Evolutionary conservation across 192 early-diverging fungal species (phyloP).

Genomic region (Pilobolus umbonatus): DNA sequence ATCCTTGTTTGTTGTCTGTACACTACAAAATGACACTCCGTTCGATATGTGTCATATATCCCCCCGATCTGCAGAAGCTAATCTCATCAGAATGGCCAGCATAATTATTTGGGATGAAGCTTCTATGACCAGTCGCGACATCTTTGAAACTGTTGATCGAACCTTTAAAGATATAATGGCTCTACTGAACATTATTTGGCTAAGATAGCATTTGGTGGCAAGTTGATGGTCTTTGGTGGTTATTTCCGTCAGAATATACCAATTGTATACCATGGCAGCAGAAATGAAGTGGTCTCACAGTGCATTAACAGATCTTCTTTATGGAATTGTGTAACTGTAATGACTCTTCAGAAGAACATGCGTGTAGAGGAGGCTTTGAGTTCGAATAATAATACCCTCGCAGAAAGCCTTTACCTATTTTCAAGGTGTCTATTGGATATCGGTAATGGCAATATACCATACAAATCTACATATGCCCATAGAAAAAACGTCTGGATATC

Average conservation of each 20-base stretch:
- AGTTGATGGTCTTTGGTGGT: slow-evolving; percentile 24
- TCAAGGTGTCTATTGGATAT: neutral
- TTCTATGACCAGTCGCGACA: slow-evolving; percentile 19
- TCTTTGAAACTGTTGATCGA: slow-evolving; percentile 21
- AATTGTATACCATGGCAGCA: slow-evolving; percentile 12
- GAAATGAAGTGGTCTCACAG: slow-evolving; percentile 9
- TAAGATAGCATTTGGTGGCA: slow-evolving; percentile 23
- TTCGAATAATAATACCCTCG: neutral
- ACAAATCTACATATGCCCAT: neutral
- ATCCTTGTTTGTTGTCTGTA: too few species aligned
- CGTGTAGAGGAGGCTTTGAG: slow-evolving; percentile 1
- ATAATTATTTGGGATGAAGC: slow-evolving; percentile 42
- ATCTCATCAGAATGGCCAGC: slow-evolving; percentile 9
- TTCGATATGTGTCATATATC: slow-evolving; percentile 13
- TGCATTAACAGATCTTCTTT: slow-evolving; percentile 25
- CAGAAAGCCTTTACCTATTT: neutral
- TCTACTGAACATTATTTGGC: slow-evolving; percentile 1
- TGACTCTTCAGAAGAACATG: slow-evolving; percentile 12
- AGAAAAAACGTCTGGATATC: too few species aligned
- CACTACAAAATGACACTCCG: too few species aligned
- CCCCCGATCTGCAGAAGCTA: neutral
- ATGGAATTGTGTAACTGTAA: slow-evolving; percentile 5
- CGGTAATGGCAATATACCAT: neutral
- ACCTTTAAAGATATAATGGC: slow-evolving; percentile 14
- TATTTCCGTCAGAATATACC: slow-evolving; percentile 29